Conservation (phyloP, 2,329 filamentous ascomycete genomes). For the Periconia sp. region DNA sequence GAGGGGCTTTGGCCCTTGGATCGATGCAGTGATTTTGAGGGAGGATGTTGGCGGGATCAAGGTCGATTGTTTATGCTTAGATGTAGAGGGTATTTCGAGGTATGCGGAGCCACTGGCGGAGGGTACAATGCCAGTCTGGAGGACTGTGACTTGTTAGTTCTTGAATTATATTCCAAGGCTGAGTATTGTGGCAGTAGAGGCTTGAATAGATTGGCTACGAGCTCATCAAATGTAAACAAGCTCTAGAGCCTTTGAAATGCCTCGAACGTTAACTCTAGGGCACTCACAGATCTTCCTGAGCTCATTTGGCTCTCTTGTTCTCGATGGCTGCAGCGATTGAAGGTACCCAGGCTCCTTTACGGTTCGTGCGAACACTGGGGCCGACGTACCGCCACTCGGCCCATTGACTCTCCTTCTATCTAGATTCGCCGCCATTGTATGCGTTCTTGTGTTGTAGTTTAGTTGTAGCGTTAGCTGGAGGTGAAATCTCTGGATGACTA, state of each 20-base stretch:
- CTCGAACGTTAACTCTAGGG: background rate
- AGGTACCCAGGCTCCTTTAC: conserved; percentile 54
- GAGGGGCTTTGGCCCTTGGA: conserved; percentile 90
- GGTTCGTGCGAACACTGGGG: conserved; percentile 71
- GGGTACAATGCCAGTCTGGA: conserved; percentile 90
- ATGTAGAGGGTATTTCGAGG: conserved; percentile 65
- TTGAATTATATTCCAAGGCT: background rate
- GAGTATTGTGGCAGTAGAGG: conserved; percentile 5
- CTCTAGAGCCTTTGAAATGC: background rate
- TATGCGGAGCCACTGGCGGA: conserved; percentile 94
- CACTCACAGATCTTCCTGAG: conserved; percentile 85
- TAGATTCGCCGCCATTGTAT: conserved; percentile 31
- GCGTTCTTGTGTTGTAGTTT: conserved; percentile 8
- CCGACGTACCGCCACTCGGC: conserved; percentile 75
- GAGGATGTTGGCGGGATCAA: conserved; percentile 66
- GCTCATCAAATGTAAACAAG: too few species aligned
- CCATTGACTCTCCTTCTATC: conserved; percentile 92
- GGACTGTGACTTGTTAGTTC: conserved; percentile 59
- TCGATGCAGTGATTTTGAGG: conserved; percentile 89
- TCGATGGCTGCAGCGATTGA: conserved; percentile 56
- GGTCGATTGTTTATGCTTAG: conserved; percentile 38
- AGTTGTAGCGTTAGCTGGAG: conserved; percentile 14
- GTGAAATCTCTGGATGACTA: conserved; percentile 32
- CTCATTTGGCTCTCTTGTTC: conserved; percentile 69
- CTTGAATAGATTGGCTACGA: too few species aligned